These are phyloP conservation scores for Stylonectria norvegica DNA, from an alignment of 2,329 filamentous ascomycete genomes.

Conservation along the genomic window DNA sequence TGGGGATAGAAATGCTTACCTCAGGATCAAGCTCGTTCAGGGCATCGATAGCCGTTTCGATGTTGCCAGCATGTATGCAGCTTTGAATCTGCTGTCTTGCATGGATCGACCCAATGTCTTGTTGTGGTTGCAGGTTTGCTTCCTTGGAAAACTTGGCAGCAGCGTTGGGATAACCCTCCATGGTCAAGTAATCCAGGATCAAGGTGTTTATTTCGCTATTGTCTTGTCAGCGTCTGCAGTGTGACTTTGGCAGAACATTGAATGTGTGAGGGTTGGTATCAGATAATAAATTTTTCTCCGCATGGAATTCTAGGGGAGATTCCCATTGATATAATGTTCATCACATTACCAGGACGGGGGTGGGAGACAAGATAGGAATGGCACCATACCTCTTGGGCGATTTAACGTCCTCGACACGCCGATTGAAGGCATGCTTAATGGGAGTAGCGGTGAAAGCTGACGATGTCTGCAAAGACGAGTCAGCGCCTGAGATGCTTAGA, in stretches of 20 bases:
- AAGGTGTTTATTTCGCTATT: conserved; percentile 88
- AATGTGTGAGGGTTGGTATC: conserved; percentile 28
- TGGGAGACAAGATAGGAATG: background rate
- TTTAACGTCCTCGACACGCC: conserved; percentile 78
- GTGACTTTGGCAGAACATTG: background rate
- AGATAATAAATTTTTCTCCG: conserved; percentile 72
- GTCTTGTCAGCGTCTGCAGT: conserved; percentile 25
- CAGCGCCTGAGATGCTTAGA: conserved; percentile 14
- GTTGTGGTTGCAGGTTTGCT: conserved; percentile 76
- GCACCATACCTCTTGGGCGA: conserved; percentile 80
- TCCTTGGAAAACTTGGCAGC: conserved; percentile 92
- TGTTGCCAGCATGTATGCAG: conserved; percentile 80
- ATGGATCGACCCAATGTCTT: conserved; percentile 69
- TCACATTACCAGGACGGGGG: conserved; percentile 45
- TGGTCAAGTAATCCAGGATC: conserved; percentile 95
- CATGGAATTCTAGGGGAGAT: conserved; percentile 98
- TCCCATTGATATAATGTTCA: conserved; percentile 98
- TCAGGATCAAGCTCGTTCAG: conserved; percentile 88
- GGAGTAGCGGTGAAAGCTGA: conserved; percentile 71
- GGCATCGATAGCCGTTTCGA: conserved; percentile 78
- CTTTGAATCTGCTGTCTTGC: conserved; percentile 79
- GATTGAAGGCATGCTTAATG: conserved; percentile 70
- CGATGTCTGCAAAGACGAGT: conserved; percentile 53
- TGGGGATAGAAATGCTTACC: conserved; percentile 55
- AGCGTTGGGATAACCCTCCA: conserved; percentile 89